phyloP scores from a whole-genome alignment of 2,329 filamentous ascomycete species.

The Trichoderma aggressivum region DNA sequence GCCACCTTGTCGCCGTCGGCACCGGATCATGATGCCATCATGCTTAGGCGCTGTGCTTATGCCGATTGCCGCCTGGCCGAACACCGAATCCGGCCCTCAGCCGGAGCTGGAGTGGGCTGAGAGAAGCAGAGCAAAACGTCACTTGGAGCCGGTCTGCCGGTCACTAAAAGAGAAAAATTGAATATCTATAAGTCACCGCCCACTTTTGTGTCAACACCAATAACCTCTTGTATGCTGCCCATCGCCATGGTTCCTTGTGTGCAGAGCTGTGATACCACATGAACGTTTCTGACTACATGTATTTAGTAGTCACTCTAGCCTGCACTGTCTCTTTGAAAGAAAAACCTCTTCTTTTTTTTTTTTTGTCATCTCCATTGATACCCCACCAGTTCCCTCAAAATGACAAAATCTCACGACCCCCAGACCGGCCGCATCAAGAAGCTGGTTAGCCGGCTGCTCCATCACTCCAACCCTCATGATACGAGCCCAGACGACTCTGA shows the following conservation, averaged over 20 bases:
- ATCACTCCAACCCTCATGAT: neutral
- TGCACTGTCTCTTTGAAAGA: neutral
- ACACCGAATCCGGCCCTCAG: constrained; percentile 1
- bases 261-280: neutral
- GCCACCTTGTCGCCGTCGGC: neutral
- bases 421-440: constrained; percentile 15
- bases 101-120: constrained; percentile 7
- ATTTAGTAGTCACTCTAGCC: neutral
- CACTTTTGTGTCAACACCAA: neutral
- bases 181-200: neutral
- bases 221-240: neutral
- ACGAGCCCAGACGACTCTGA: constrained; percentile 7
- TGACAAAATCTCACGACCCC: constrained; percentile 13
- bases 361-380: neutral
- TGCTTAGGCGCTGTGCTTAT: neutral
- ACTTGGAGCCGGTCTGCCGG: constrained; percentile 8
- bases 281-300: neutral
- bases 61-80: constrained; percentile 8
- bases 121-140: neutral
- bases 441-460: constrained; percentile 14
- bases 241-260: neutral
- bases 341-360: neutral
- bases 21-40: constrained; percentile 14
- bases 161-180: neutral
- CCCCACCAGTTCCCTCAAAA: neutral